These are phyloP conservation scores for Yamadazyma scolyti DNA, from an alignment of 805 yeast species.

Conservation along the genomic window DNA sequence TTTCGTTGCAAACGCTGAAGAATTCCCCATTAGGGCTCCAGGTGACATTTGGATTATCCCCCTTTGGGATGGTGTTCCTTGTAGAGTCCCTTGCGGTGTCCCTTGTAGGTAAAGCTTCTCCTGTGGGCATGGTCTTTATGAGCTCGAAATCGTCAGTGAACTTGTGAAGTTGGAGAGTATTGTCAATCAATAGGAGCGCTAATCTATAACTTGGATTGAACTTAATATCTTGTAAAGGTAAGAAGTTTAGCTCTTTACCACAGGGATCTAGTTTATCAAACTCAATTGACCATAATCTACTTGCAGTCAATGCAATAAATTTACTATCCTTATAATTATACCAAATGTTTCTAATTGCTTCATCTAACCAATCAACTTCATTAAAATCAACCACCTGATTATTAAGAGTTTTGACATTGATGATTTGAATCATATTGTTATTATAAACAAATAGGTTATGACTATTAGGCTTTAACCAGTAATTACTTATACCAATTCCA, in stretches of 20 bases:
- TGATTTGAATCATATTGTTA: constrained; percentile 24
- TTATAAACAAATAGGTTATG: constrained; percentile 34
- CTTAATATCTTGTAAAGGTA: too few species aligned
- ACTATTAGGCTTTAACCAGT: constrained; percentile 38
- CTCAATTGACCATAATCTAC: constrained; percentile 4
- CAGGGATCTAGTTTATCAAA: constrained; percentile 1
- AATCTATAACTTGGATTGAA: too few species aligned
- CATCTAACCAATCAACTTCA: constrained; percentile 27
- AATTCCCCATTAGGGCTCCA: constrained; percentile 34
- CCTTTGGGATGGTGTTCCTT: too few species aligned
- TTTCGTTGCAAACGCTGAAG: constrained; percentile 17
- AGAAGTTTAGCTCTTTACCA: too few species aligned
- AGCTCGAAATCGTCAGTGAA: too few species aligned
- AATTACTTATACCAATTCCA: constrained; percentile 24
- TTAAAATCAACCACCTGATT: constrained; percentile 23
- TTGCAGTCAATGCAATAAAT: constrained; percentile 3
- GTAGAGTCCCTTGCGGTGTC: too few species aligned
- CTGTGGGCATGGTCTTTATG: too few species aligned
- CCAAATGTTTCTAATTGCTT: constrained; percentile 19
- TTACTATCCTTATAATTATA: constrained; percentile 8
- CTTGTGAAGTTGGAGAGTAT: too few species aligned
- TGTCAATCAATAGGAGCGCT: too few species aligned
- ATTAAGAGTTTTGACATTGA: constrained; percentile 29
- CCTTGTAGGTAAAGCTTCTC: too few species aligned
- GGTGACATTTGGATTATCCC: too few species aligned